These are phyloP conservation scores for Dioszegia hungarica DNA, from an alignment of 768 basidiomycete species.

Conservation along the genomic window DNA sequence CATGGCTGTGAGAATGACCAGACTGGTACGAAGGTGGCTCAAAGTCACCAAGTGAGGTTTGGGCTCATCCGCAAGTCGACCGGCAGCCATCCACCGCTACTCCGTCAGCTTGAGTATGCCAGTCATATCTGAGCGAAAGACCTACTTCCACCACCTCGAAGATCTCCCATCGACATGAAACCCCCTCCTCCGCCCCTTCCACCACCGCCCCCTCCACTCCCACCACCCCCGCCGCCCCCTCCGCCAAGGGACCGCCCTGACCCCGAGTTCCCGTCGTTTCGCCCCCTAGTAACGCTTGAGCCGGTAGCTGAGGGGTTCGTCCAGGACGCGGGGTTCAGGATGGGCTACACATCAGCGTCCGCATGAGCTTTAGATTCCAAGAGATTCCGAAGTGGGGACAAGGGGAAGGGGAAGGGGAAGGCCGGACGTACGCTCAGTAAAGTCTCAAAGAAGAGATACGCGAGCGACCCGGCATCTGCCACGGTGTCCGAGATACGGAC, in stretches of 20 bases:
- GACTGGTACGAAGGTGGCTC: too few relatives aligned
- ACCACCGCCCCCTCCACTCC: constrained; percentile 15
- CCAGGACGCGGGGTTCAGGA: constrained; percentile 33
- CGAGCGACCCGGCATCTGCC: constrained; percentile 12
- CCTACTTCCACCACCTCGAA: constrained; percentile 38
- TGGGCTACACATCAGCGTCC: constrained; percentile 16
- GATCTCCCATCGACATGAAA: constrained; percentile 38
- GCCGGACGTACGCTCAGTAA: constrained; percentile 29
- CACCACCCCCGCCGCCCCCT: constrained; percentile 25
- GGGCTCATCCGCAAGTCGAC: constrained; percentile 34
- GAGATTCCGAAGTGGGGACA: too few relatives aligned
- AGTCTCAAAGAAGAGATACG: constrained; percentile 38
- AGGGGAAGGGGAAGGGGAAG: neutral
- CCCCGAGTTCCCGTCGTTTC: too few relatives aligned
- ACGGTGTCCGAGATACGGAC: constrained; percentile 10
- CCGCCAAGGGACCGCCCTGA: constrained; percentile 14
- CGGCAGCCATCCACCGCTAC: constrained; percentile 36
- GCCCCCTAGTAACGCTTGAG: too few relatives aligned
- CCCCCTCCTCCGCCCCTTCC: constrained; percentile 14
- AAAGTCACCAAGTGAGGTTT: too few relatives aligned
- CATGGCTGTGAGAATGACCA: too few relatives aligned
- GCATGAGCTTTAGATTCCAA: too few relatives aligned
- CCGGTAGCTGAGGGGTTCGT: constrained; percentile 14
- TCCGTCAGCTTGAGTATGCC: neutral
- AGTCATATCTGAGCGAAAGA: too few relatives aligned